A percentile compares a stretch with the other conserved stretches of the same genome.
These are phyloP conservation scores for Colletotrichum echinochloae DNA, from an alignment of 2,329 filamentous ascomycete species.

Conservation along the genomic window DNA sequence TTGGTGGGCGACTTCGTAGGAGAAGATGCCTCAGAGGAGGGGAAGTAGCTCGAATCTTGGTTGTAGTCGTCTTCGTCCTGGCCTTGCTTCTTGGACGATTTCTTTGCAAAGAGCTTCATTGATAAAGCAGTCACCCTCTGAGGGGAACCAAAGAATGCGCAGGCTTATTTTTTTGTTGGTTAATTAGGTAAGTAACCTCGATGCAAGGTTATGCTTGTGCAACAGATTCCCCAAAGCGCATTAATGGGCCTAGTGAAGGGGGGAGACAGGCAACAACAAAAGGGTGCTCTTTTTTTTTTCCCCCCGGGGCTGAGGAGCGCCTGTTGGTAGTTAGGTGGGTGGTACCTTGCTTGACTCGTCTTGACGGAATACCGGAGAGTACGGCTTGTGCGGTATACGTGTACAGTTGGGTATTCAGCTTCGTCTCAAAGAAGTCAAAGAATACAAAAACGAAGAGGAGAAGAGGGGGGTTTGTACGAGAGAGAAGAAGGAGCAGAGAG, in stretches of 20 bases:
- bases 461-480: neutral
- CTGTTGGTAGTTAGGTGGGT: conserved; percentile 10
- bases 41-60: conserved; percentile 44
- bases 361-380: conserved; percentile 4
- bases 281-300: conserved; percentile 27
- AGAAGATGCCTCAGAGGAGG: conserved; percentile 51
- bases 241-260: conserved; percentile 41
- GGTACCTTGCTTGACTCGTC: conserved; percentile 29
- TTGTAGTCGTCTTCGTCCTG: conserved; percentile 53
- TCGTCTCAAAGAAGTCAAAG: conserved; percentile 20
- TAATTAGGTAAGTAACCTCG: conserved; percentile 45
- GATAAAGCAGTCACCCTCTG: conserved; percentile 41
- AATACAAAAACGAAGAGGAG: conserved; percentile 23
- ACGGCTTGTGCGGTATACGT: neutral
- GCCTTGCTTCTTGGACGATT: conserved; percentile 56
- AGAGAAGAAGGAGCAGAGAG: conserved; percentile 5
- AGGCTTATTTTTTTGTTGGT: conserved; percentile 42
- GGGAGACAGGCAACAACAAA: conserved; percentile 15
- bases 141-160: conserved; percentile 39
- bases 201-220: conserved; percentile 43
- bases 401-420: conserved; percentile 5
- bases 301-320: conserved; percentile 15
- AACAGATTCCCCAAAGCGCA: conserved; percentile 36
- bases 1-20: conserved; percentile 45
- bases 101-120: conserved; percentile 68